Conservation (phyloP, 1,284 basidiomycete genomes). For the Fomitopsis pinicola region DNA sequence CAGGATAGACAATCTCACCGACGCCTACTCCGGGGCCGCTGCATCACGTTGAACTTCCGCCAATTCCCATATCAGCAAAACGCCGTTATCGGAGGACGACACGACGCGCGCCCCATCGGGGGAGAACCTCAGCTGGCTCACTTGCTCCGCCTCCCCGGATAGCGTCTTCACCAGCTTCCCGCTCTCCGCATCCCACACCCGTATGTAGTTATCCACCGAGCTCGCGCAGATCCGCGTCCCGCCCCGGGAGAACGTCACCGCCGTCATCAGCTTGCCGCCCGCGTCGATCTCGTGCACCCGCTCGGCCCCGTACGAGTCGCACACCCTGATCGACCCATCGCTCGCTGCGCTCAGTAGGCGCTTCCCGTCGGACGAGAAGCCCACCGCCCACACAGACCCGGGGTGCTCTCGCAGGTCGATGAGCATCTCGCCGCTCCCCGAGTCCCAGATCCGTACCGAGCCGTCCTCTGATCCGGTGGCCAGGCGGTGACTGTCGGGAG, state of each 20-base stretch:
- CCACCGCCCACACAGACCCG: slow-evolving; percentile 4
- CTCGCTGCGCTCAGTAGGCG: slow-evolving; percentile 1
- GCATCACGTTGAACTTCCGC: too few species aligned
- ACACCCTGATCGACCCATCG: neutral
- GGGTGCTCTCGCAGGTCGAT: slow-evolving; percentile 8
- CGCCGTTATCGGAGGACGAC: slow-evolving; percentile 1
- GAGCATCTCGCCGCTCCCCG: too few species aligned
- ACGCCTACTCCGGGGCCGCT: too few species aligned
- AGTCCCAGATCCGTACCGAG: slow-evolving; percentile 6
- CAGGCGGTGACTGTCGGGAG: slow-evolving; percentile 11
- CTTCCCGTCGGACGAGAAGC: slow-evolving; percentile 10
- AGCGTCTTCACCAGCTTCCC: neutral
- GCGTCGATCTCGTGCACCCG: neutral
- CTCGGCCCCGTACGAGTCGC: slow-evolving; percentile 2
- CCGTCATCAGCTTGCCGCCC: neutral
- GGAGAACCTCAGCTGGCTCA: slow-evolving; percentile 1
- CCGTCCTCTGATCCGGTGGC: slow-evolving; percentile 12
- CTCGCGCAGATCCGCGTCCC: neutral
- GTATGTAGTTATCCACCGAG: neutral
- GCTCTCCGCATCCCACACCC: neutral
- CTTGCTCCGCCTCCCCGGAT: too few species aligned
- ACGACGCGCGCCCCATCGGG: slow-evolving; percentile 4
- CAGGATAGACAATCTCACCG: too few species aligned
- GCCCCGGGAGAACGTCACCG: slow-evolving; percentile 2
- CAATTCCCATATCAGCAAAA: neutral